Conservation (phyloP, 2,329 filamentous ascomycete species). For the Curvularia spicifera region DNA sequence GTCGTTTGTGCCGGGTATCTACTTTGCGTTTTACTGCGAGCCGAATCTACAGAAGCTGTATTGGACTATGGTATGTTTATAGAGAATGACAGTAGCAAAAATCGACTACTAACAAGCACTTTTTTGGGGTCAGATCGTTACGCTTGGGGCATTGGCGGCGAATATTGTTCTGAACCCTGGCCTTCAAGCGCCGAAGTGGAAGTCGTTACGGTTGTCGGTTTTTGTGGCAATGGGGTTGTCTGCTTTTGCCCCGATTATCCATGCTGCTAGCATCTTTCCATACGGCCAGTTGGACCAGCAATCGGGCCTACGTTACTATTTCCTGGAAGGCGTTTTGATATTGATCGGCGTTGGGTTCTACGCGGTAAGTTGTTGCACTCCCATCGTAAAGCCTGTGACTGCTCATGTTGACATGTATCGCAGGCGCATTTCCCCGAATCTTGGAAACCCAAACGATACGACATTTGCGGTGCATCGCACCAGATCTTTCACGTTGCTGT, state of each 20-base stretch:
- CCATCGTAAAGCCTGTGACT: not conserved
- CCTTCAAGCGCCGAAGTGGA: conserved; percentile 81
- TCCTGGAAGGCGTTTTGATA: conserved; percentile 5
- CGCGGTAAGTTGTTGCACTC: conserved; percentile 75
- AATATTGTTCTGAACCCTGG: conserved; percentile 77
- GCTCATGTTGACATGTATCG: conserved; percentile 61
- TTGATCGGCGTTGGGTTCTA: conserved; percentile 79
- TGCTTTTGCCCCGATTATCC: conserved; percentile 79
- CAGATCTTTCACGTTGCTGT: conserved; percentile 94
- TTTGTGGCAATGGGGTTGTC: conserved; percentile 88
- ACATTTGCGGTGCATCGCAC: conserved; percentile 85
- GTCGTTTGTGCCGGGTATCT: conserved; percentile 81
- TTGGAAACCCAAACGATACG: conserved; percentile 75
- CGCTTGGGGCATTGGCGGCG: conserved; percentile 70
- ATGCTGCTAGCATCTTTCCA: conserved; percentile 64
- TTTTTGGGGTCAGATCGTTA: conserved; percentile 1
- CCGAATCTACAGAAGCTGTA: conserved; percentile 45
- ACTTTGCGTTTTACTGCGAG: conserved; percentile 58
- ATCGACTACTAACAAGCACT: not conserved
- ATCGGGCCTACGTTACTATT: conserved; percentile 59
- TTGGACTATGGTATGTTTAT: conserved; percentile 46
- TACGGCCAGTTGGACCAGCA: conserved; percentile 69
- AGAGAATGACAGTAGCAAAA: no score
- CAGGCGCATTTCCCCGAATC: conserved; percentile 74
- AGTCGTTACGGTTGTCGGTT: conserved; percentile 83